These are phyloP conservation scores for Nicotiana paniculata DNA, from an alignment of 257 asterid genomes.

Conservation along the genomic window DNA sequence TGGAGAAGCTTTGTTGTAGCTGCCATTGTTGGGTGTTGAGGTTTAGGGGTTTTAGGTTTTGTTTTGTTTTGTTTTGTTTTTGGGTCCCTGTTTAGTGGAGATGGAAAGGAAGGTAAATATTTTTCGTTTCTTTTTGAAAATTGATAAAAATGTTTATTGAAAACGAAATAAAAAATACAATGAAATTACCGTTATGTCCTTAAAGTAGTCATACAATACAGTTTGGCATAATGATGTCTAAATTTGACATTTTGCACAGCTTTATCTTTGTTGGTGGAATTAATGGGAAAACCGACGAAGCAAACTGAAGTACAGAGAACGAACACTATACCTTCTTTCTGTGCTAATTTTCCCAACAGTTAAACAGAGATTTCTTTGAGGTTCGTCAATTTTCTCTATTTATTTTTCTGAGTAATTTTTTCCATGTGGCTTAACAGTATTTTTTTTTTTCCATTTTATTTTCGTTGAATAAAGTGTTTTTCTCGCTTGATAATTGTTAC, in stretches of 20 bases:
- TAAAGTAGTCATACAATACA: no score
- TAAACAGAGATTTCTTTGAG: neutral
- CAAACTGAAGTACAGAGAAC: neutral
- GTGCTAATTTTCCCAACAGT: neutral
- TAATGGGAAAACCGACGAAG: neutral
- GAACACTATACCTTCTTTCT: neutral
- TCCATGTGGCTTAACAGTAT: neutral
- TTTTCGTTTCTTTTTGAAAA: neutral
- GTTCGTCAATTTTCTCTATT: neutral
- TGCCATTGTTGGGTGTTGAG: neutral
- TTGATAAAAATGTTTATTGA: no score
- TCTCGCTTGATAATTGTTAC: neutral
- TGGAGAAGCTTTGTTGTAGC: neutral
- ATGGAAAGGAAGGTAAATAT: neutral
- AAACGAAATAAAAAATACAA: no score
- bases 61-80: neutral
- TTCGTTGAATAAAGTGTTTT: neutral
- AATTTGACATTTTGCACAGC: neutral
- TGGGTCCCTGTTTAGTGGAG: neutral
- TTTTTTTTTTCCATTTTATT: neutral
- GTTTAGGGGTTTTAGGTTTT: neutral
- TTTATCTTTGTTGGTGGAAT: neutral
- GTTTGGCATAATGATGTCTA: no score
- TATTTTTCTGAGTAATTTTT: neutral
- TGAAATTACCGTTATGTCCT: no score